Evolutionary conservation across 1,139 yeast species (phyloP).

Genomic region (Eremothecium coryli): DNA sequence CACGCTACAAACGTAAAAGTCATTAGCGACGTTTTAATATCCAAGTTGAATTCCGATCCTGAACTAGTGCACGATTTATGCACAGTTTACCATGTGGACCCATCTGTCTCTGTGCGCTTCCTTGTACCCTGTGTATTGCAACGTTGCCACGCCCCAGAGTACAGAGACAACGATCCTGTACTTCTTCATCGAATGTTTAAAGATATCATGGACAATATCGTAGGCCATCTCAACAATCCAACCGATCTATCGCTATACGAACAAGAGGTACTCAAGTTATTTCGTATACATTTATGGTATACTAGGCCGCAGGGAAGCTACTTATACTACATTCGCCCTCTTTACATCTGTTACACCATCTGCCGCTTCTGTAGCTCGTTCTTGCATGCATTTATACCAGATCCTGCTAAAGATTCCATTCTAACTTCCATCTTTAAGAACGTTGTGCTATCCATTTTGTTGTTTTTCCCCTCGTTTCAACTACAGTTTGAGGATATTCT

Average conservation of each 20-base stretch:
- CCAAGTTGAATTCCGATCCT: not conserved
- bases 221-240: not conserved
- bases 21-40: not conserved
- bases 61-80: not conserved
- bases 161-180: not conserved
- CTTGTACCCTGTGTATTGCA: not conserved
- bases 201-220: not conserved
- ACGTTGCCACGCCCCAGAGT: not conserved
- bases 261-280: not conserved
- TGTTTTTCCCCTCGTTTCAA: conserved; percentile 10
- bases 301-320: not conserved
- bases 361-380: conserved; percentile 11
- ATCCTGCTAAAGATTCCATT: conserved; percentile 18
- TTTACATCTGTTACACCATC: not conserved
- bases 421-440: conserved; percentile 17
- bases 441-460: conserved; percentile 17
- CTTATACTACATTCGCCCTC: not conserved
- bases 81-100: not conserved
- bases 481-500: conserved; percentile 10
- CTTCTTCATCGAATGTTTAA: not conserved
- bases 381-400: conserved; percentile 18
- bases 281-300: not conserved
- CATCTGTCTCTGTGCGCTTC: not conserved
- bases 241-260: not conserved
- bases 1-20: not conserved